Conservation (phyloP, 2,329 filamentous ascomycete genomes). For the Trematosphaeria pertusa region DNA sequence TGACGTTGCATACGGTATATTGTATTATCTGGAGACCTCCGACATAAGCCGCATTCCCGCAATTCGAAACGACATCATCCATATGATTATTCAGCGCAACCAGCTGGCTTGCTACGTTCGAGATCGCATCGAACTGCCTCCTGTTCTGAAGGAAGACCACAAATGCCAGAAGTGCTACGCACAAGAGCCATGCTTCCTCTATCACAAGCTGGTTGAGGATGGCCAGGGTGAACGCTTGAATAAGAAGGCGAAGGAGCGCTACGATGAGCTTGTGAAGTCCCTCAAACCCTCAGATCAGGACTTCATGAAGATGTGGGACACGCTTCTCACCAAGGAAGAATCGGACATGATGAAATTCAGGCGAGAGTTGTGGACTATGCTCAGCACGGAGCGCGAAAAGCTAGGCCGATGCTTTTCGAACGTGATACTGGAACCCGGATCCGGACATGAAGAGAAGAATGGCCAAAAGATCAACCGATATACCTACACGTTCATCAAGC, state of each 20-base stretch:
- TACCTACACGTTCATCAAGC: constrained; percentile 83
- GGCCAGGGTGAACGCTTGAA: constrained; percentile 83
- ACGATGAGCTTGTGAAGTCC: constrained; percentile 79
- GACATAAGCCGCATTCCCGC: constrained; percentile 85
- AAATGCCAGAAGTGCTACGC: constrained; percentile 90
- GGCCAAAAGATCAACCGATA: constrained; percentile 90
- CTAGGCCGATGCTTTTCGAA: constrained; percentile 89
- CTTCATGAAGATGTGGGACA: constrained; percentile 96
- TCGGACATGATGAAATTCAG: constrained; percentile 86
- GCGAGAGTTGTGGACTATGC: constrained; percentile 94
- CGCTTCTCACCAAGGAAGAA: constrained; percentile 91
- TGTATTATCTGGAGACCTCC: constrained; percentile 95
- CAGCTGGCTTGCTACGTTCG: constrained; percentile 84
- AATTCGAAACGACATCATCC: constrained; percentile 84
- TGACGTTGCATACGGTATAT: constrained; percentile 84
- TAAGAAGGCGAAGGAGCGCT: constrained; percentile 79
- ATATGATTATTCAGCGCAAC: constrained; percentile 97
- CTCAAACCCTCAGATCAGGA: constrained; percentile 75
- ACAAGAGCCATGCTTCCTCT: constrained; percentile 88
- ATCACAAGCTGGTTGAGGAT: constrained; percentile 87
- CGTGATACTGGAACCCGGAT: constrained; percentile 81
- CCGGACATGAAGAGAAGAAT: constrained; percentile 71
- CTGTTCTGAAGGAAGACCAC: constrained; percentile 83
- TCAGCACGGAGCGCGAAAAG: constrained; percentile 85
- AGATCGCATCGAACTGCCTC: constrained; percentile 80